Base-by-base conservation (phyloP, 345 rosid genomes). In the Eucalyptus pauciflora region DNA sequence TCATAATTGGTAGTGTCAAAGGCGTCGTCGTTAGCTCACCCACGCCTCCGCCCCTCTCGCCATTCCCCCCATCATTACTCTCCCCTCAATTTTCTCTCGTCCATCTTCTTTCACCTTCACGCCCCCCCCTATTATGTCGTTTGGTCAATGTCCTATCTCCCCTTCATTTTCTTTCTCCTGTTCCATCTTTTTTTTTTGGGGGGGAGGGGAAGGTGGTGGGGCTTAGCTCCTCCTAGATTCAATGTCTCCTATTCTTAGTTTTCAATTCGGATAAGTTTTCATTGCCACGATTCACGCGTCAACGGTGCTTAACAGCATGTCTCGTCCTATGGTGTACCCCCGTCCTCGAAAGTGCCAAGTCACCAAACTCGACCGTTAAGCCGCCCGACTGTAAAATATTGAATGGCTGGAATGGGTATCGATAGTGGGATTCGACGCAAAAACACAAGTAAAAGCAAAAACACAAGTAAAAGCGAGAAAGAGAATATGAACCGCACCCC, bases 401-500 rank as follows among this genome's bases (percentile, higher is more conserved):
- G 62, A 56, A 56, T 56, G 62, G 62, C 27, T 2, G 13, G 62
- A 24, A 56, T 24, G 0, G 12, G 13, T 56, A 22, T 56, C 29
- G 1, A 10, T 24, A 56, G 5, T 10, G 8, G 12, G 29, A 56
- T 56, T 56, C 13, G 6, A 9, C 3, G 1, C 6, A 9, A 9
- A 56, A 56, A 24, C 3, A 24, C 62, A 22, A 56, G 13, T 10
- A 10, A 56, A 56, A 10, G 1, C 1, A 9, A 9, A 56, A 56
- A 24, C 3, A 24, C 62, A 22, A 56, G 13, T 10, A 10, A 56
- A 56, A 10, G 1, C 1, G 1, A 56, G 29, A 56, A 24, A 56
- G 1, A 56, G 4, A 52, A 56, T 56, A 56, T 4, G 3, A 10
- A 56, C 3, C 6, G 0, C 29, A 56, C 1, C 29, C 6, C 1